Conservation (phyloP, 345 rosid species). For the Gossypium thurberi region DNA sequence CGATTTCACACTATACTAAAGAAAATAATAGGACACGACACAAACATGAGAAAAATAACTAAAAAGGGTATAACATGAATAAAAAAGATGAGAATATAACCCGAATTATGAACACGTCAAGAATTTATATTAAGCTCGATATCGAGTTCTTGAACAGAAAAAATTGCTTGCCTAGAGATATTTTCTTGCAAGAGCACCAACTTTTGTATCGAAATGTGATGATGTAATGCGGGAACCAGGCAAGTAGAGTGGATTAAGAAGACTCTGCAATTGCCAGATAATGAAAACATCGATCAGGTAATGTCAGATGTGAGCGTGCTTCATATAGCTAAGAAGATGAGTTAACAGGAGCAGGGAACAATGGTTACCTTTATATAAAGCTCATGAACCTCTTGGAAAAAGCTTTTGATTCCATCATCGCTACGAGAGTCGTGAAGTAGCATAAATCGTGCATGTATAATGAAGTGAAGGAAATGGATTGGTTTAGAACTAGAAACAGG, state of each 20-base stretch:
- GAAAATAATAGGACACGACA: background rate
- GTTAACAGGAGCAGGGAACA: background rate
- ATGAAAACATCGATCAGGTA: background rate
- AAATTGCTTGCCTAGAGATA: slow-evolving; percentile 38
- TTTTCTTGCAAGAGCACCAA: slow-evolving; percentile 90
- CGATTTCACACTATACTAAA: background rate
- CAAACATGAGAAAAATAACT: background rate
- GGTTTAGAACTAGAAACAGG: background rate
- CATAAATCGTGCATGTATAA: slow-evolving; percentile 80
- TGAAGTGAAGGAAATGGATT: slow-evolving; percentile 38
- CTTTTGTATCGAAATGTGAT: slow-evolving; percentile 89
- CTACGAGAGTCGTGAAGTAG: slow-evolving; percentile 95
- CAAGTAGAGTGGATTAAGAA: slow-evolving; percentile 84
- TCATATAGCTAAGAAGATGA: background rate
- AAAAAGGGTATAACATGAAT: background rate
- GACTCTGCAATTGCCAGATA: slow-evolving; percentile 43
- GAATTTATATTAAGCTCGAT: background rate
- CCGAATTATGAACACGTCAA: background rate
- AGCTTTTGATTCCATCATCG: slow-evolving; percentile 96
- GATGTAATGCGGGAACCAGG: slow-evolving; percentile 89
- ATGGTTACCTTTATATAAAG: slow-evolving; percentile 11
- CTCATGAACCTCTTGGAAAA: slow-evolving; percentile 81
- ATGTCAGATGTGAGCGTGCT: background rate
- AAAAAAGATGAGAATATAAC: background rate
- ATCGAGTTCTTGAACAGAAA: background rate